These are phyloP conservation scores for Xanthoconium purpureum DNA, from an alignment of 768 basidiomycete genomes.

Conservation along the genomic window DNA sequence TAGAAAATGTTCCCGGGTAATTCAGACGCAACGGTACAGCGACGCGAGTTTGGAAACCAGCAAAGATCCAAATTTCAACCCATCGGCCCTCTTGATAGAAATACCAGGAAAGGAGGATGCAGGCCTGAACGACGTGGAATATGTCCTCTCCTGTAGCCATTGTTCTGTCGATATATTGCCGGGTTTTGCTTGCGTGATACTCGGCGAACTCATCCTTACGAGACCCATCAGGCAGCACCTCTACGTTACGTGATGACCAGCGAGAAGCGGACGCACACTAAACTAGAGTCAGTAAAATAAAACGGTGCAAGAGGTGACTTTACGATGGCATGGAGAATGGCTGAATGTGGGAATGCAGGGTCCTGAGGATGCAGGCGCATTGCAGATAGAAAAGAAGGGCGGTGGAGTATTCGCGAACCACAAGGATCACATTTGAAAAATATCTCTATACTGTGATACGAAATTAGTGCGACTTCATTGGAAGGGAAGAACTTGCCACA, in stretches of 20 bases:
- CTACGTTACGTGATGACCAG: slow-evolving; percentile 70
- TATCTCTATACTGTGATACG: slow-evolving; percentile 61
- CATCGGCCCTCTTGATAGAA: slow-evolving; percentile 87
- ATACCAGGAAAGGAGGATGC: slow-evolving; percentile 84
- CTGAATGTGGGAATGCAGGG: slow-evolving; percentile 82
- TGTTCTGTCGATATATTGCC: slow-evolving; percentile 82
- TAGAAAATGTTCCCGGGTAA: slow-evolving; percentile 80
- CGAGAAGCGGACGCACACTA: slow-evolving; percentile 83
- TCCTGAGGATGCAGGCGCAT: slow-evolving; percentile 79
- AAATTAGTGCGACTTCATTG: slow-evolving; percentile 12
- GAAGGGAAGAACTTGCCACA: slow-evolving; percentile 27
- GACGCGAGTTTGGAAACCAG: slow-evolving; percentile 79
- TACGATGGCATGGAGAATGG: slow-evolving; percentile 89
- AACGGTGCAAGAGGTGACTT: slow-evolving; percentile 19
- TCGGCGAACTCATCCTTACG: slow-evolving; percentile 85
- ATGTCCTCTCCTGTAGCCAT: slow-evolving; percentile 90
- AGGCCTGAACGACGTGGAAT: slow-evolving; percentile 84
- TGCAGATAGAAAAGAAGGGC: slow-evolving; percentile 73
- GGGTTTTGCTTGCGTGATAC: slow-evolving; percentile 83
- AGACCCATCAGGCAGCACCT: slow-evolving; percentile 68
- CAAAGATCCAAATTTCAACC: slow-evolving; percentile 92
- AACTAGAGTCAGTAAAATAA: slow-evolving; percentile 8
- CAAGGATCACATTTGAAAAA: slow-evolving; percentile 91
- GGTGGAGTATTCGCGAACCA: slow-evolving; percentile 79
- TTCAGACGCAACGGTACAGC: slow-evolving; percentile 80